phyloP scores from a whole-genome alignment of 768 basidiomycete genomes.

The Mycena alexandri region DNA sequence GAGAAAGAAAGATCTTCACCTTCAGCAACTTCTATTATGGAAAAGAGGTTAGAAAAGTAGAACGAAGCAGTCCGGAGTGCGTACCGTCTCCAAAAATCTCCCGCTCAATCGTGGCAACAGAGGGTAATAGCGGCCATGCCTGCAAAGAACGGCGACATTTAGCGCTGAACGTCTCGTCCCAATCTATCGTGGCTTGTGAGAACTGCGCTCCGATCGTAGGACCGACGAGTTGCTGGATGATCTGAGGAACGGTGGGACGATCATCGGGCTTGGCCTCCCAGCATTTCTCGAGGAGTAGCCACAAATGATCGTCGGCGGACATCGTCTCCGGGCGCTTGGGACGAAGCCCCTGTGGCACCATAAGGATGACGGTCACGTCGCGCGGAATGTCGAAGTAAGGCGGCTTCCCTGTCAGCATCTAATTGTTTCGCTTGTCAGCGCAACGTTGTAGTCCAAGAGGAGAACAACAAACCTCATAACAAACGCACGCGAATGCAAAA shows the following conservation, averaged over 20 bases:
- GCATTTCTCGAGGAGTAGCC: constrained; percentile 29
- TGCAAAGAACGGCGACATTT: constrained; percentile 25
- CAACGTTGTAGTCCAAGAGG: not conserved
- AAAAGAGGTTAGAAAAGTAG: too few species aligned
- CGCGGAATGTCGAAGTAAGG: constrained; percentile 19
- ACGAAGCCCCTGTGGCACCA: constrained; percentile 6
- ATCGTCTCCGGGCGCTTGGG: constrained; percentile 23
- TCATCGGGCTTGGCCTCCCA: constrained; percentile 18
- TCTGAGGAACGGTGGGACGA: constrained; percentile 20
- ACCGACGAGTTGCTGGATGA: constrained; percentile 23
- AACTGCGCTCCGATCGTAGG: constrained; percentile 23
- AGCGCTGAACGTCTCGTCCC: constrained; percentile 31
- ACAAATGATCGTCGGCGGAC: constrained; percentile 10
- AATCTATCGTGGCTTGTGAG: constrained; percentile 7
- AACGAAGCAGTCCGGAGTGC: not conserved
- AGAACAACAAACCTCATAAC: constrained; percentile 26
- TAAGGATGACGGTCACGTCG: constrained; percentile 20
- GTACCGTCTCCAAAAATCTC: constrained; percentile 22
- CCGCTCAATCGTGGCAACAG: constrained; percentile 21
- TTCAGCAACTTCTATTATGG: not conserved
- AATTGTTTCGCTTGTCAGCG: not conserved
- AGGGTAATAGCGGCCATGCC: constrained; percentile 27
- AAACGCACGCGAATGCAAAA: constrained; percentile 32
- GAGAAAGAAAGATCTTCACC: not conserved
- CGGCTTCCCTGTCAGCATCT: constrained; percentile 27